These are phyloP conservation scores for Butyriboletus loyo DNA, from an alignment of 768 basidiomycete species.

Conservation along the genomic window DNA sequence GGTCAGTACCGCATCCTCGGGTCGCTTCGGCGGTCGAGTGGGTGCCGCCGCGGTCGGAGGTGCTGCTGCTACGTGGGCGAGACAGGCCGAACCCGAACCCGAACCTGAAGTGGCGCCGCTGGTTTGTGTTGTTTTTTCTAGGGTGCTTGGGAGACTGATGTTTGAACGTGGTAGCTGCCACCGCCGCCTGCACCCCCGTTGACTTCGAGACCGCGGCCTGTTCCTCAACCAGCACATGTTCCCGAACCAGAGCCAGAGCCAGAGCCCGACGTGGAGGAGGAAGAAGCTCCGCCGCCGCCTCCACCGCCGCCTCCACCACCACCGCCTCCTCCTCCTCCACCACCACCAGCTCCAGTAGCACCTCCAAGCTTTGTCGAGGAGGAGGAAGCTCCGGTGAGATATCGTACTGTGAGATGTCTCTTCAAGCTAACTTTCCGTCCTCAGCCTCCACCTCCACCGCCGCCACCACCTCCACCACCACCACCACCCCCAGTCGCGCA, in stretches of 20 bases:
- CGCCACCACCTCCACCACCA: constrained; percentile 46
- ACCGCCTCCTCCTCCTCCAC: constrained; percentile 24
- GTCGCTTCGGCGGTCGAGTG: constrained; percentile 31
- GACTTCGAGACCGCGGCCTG: constrained; percentile 17
- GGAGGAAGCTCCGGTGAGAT: constrained; percentile 15
- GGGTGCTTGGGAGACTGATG: constrained; percentile 1
- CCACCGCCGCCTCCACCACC: constrained; percentile 18
- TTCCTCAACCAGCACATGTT: constrained; percentile 14
- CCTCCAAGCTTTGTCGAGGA: constrained; percentile 1
- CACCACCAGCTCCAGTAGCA: constrained; percentile 23
- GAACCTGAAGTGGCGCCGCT: constrained; percentile 30
- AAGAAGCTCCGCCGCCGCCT: constrained; percentile 9
- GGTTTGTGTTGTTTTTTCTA: constrained; percentile 21
- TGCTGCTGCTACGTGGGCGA: constrained; percentile 23
- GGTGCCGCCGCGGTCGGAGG: constrained; percentile 31
- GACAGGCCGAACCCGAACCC: constrained; percentile 20
- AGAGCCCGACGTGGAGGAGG: constrained; percentile 23
- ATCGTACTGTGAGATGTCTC: background rate
- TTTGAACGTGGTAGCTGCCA: constrained; percentile 20
- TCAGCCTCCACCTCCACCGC: constrained; percentile 35
- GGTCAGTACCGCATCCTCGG: constrained; percentile 38
- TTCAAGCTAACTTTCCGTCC: background rate
- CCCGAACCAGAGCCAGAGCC: constrained; percentile 24
- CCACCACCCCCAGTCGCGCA: constrained; percentile 42
- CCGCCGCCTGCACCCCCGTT: constrained; percentile 25